These are phyloP conservation scores for Fraxinus platypoda DNA, from an alignment of 305 asterid species.

Conservation along the genomic window DNA sequence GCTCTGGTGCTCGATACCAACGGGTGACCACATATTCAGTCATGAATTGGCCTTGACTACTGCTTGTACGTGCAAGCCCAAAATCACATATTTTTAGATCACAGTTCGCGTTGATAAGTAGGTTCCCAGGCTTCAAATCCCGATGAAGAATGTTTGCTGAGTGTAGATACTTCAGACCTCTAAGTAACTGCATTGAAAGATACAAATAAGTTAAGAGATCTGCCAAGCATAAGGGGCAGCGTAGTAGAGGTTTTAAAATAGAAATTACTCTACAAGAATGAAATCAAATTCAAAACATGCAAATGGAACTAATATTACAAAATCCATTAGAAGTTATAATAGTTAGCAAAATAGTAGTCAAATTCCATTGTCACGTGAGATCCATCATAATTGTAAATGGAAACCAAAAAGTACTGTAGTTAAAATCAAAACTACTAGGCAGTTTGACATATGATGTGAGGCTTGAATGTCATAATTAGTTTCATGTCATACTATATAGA, in stretches of 20 bases:
- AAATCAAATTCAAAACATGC: not conserved
- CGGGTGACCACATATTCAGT: slow-evolving; percentile 88
- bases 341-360: not conserved
- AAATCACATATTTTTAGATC: slow-evolving; percentile 91
- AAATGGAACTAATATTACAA: not conserved
- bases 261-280: not conserved
- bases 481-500: not conserved
- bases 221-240: not conserved
- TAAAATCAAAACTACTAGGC: not conserved
- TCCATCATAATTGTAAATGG: not conserved
- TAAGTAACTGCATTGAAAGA: slow-evolving; percentile 54
- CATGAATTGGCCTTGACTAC: slow-evolving; percentile 83
- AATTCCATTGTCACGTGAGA: not conserved
- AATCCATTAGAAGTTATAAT: not conserved
- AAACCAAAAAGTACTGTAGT: not conserved
- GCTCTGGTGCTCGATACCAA: slow-evolving; percentile 93
- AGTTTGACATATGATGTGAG: not conserved
- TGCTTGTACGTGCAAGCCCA: slow-evolving; percentile 87
- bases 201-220: not conserved
- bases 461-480: not conserved
- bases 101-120: slow-evolving; percentile 80
- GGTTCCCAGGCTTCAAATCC: slow-evolving; percentile 89
- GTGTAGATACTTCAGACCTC: slow-evolving; percentile 88
- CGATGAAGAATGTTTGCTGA: slow-evolving; percentile 90
- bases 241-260: not conserved